Base-by-base conservation (phyloP, 148 eudicot genomes). In the Cornus florida region DNA sequence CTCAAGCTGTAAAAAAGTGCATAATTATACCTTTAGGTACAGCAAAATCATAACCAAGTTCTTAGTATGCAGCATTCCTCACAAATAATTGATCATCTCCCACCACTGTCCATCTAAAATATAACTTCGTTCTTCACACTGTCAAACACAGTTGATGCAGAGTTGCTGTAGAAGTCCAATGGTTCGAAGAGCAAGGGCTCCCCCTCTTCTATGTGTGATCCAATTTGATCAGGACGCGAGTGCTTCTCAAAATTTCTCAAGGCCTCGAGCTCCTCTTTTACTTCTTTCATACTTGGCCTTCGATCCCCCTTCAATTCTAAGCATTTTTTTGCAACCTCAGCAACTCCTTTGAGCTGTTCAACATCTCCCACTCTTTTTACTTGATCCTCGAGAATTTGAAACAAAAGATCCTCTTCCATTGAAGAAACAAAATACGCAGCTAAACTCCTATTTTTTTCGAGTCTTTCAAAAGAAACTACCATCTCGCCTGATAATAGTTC, bases 271-370 rank as follows among this genome's bases (percentile, higher is more conserved):
- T 82, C 82, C 73, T 60, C 71, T 1, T 65, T 76, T 4, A 82
- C 85, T 70, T 86, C 88, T 38, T 83, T 86, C 88, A 86, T 88
- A 6, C 75, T 67, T 20, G 88, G 91, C 41, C 91, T 78, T 62
- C 86, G 79, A 3, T 82, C 80, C 6, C 82, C 82, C 19, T 59
- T 75, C 13, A 83, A 62, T 22, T 71, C 59, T 46, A 86, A 33
- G 71, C 91, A 86, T 23, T 31, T 62, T 22, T 80, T 77, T 7
- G 86, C 87, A 11, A 88, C 78, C 78, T 70, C 64, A 13, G 84
- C 82, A 7, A 86, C 79, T 66, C 57, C 75, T 39, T 39, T 72
- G 2, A 81, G 14, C 53, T 86, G 83, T 41, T 79, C 79, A 17
- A 13, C 64, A 3, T 67, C 32, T 24, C 53, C 75, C 2, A 79